Base-by-base conservation (phyloP, 2,329 filamentous ascomycete genomes). In the Cladophialophora carrionii region DNA sequence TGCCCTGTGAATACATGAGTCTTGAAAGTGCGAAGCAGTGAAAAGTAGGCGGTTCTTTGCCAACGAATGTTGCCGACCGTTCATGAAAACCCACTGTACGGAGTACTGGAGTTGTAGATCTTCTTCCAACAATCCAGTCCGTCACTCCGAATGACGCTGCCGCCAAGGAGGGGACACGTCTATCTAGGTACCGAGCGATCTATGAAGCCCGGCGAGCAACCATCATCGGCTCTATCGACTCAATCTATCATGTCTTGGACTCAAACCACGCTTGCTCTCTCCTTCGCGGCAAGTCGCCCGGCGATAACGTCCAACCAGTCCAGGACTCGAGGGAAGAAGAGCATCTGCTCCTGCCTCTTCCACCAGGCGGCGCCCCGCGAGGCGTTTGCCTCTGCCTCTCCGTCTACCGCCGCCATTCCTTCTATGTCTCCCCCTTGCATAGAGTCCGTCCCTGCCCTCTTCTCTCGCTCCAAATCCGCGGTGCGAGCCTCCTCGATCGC, bases 301-400 rank as follows among this genome's bases (percentile, higher is more conserved):
- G 61, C 53, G 34, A 70, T 62, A 9, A 66, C 51, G 17, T 31
- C 48, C 52, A 64, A 32, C 68, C 68, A 70, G 24, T 68, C 59
- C 31, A 63, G 26, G 12, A 70, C 56, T 29, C 58, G 49, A 3
- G 68, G 64, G 52, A 66, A 70, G 66, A 64, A 70, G 29, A 65
- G 57, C 48, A 61, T 53, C 57, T 70, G 68, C 55, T 65, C 64
- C 24, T 68, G 66, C 22, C 58, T 55, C 58, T 49, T 57, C 68
- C 68, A 70, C 66, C 66, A 70, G 4, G 53, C 34, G 6, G 59
- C 60, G 8, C 63, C 66, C 12, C 68, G 52, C 29, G 56, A 48
- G 32, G 53, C 57, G 34, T 22, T 12, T 4, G 46, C 17, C 22
- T 26, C 17, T 22, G 53, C 49, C 9, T 37, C 17, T 51, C 3